Evolutionary conservation across 345 rosid species (phyloP).

Genomic region (Gynandropsis gynandra): DNA sequence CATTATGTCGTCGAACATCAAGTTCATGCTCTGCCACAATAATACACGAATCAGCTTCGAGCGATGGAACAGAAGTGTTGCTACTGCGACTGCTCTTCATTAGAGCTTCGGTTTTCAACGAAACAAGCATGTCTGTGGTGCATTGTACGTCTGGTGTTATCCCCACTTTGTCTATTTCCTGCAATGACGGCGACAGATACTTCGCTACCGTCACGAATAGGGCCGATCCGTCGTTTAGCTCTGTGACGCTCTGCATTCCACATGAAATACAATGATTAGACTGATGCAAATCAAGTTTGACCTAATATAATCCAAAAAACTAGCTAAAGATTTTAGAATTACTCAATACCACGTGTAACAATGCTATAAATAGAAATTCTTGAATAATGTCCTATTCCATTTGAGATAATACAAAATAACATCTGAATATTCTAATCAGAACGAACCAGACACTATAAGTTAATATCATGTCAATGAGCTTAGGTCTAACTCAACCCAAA

Average conservation of each 20-base stretch:
- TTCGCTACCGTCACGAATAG: constrained; percentile 85
- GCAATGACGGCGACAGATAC: constrained; percentile 81
- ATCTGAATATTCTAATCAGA: too few species aligned
- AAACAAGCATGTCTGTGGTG: constrained; percentile 58
- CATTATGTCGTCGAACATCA: constrained; percentile 50
- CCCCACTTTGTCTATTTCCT: constrained; percentile 80
- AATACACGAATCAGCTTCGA: constrained; percentile 82
- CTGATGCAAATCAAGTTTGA: constrained; percentile 7
- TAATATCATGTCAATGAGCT: too few species aligned
- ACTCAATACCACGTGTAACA: too few species aligned
- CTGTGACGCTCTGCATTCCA: constrained; percentile 59
- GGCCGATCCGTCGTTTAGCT: constrained; percentile 86
- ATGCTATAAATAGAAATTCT: too few species aligned
- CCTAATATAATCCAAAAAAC: too few species aligned
- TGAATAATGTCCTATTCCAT: too few species aligned
- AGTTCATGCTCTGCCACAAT: constrained; percentile 87
- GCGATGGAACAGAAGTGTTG: constrained; percentile 43
- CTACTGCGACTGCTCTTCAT: constrained; percentile 23
- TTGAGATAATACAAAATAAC: too few species aligned
- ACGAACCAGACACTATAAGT: too few species aligned
- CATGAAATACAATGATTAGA: constrained; percentile 14
- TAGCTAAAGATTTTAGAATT: too few species aligned
- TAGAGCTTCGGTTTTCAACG: constrained; percentile 38
- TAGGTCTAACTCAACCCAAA: too few species aligned
- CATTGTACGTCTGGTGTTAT: constrained; percentile 80